Base-by-base conservation (phyloP, 805 yeast species). In the Komagataella mondaviorum region DNA sequence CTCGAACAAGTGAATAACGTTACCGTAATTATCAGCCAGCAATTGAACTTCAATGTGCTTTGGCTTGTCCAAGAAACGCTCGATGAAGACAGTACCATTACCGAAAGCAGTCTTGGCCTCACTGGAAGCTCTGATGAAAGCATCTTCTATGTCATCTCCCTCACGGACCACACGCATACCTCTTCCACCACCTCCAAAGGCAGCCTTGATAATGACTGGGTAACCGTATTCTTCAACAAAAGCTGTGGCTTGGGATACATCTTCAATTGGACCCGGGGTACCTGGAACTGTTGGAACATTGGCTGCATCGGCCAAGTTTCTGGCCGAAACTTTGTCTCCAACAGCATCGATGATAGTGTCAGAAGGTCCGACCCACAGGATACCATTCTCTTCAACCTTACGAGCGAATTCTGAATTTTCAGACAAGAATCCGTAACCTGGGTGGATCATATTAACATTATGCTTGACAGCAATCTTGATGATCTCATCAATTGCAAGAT, bases 141-240 rank as follows among this genome's bases (percentile, higher is more conserved):
- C 97, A 66, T 91, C 97, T 48, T 66, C 83, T 54, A 91, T 80
- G 67, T 83, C 88, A 60, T 93, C 99, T 61, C 96, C 97, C 69
- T 91, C 96, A 63, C 95, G 77, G 47, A 91, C 99, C 50, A 91
- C 99, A 73, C 99, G 83, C 98, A 91, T 93, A 78, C 99, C 99
- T 72, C 98, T 83, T 65, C 99, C 99, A 76, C 99, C 99, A 72
- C 99, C 99, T 67, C 99, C 99, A 64, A 86, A 93, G 44, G 99
- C 99, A 48, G 99, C 99, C 71, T 91, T 91, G 71, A 91, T 89
- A 70, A 91, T 91, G 49, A 93, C 98, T 6, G 99, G 99, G 71
- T 68, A 90, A 36, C 99, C 99, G 68, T 91, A 77, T 70, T 88
- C 63, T 47, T 71, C 78, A 44, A 90, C 97, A 63, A 91, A 91